These are phyloP conservation scores for Butyriboletus regius DNA, from an alignment of 1,284 basidiomycete genomes.

Conservation along the genomic window DNA sequence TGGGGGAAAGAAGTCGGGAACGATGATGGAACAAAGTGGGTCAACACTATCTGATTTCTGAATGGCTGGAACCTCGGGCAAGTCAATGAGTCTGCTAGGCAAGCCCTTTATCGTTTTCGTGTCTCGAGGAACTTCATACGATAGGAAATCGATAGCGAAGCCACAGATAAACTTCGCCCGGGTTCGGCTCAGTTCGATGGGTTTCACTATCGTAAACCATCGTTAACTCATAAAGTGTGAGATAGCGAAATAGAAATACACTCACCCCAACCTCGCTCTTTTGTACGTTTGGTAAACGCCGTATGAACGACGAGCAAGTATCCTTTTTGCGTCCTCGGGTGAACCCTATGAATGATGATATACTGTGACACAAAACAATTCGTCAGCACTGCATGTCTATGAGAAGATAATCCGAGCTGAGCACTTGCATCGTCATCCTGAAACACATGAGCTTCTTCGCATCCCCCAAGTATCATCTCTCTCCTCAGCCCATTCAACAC, in stretches of 20 bases:
- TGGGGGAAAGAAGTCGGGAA: conserved; percentile 83
- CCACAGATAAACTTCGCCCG: conserved; percentile 76
- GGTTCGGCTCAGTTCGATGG: conserved; percentile 75
- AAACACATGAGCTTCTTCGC: conserved; percentile 86
- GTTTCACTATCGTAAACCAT: conserved; percentile 51
- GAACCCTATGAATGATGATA: conserved; percentile 82
- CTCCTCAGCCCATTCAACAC: conserved; percentile 79
- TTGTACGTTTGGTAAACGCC: conserved; percentile 73
- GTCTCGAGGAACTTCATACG: conserved; percentile 55
- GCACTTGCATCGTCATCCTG: conserved; percentile 82
- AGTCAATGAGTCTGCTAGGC: conserved; percentile 60
- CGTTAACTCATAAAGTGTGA: not conserved
- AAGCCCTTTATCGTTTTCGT: conserved; percentile 62
- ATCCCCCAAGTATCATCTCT: conserved; percentile 80
- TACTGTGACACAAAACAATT: conserved; percentile 43
- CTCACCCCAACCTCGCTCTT: conserved; percentile 70
- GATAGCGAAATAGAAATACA: conserved; percentile 15
- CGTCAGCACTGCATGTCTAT: conserved; percentile 2
- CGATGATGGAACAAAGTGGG: conserved; percentile 66
- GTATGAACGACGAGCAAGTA: conserved; percentile 86
- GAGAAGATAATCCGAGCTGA: conserved; percentile 27
- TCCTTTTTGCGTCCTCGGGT: conserved; percentile 83
- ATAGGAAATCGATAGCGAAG: conserved; percentile 61
- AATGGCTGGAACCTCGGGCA: conserved; percentile 47
- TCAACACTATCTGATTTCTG: conserved; percentile 62